phyloP scores from a whole-genome alignment of 129 eudicot species.

The Lactuca sativa region DNA sequence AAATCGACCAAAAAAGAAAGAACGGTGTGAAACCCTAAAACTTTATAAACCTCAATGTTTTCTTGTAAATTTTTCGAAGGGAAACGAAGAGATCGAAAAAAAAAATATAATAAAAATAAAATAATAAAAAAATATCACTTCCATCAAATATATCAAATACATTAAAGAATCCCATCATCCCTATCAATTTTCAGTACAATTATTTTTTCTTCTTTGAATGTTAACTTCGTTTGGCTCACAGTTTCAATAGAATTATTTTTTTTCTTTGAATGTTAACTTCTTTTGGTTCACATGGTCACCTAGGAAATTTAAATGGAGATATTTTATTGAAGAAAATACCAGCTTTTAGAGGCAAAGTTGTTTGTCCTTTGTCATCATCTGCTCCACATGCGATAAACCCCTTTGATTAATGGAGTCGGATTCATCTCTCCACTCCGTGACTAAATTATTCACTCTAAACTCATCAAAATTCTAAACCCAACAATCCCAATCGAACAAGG shows the following conservation, averaged over 20 bases:
- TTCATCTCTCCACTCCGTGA: not conserved
- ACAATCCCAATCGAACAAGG: not conserved
- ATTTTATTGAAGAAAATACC: not conserved
- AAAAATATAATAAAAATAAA: no score
- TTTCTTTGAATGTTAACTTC: no score
- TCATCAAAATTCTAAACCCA: not conserved
- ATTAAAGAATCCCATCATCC: not conserved
- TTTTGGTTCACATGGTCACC: not conserved
- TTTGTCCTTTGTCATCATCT: not conserved
- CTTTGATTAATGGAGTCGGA: not conserved
- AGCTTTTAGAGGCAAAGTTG: conserved; percentile 1
- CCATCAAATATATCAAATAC: not conserved
- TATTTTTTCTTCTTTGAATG: no score
- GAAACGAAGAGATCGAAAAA: no score
- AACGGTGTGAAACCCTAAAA: no score
- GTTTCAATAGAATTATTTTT: no score
- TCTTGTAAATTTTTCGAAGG: no score
- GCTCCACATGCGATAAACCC: not conserved
- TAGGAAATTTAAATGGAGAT: not conserved
- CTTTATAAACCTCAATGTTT: no score
- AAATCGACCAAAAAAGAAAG: no score
- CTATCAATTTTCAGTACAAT: not conserved
- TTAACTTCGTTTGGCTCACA: no score
- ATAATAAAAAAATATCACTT: no score
- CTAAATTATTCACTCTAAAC: not conserved